Evolutionary conservation across 2,329 filamentous ascomycete species (phyloP), one percentile per base, ranked within the genome.

Genomic region (Tolypocladium album): DNA sequence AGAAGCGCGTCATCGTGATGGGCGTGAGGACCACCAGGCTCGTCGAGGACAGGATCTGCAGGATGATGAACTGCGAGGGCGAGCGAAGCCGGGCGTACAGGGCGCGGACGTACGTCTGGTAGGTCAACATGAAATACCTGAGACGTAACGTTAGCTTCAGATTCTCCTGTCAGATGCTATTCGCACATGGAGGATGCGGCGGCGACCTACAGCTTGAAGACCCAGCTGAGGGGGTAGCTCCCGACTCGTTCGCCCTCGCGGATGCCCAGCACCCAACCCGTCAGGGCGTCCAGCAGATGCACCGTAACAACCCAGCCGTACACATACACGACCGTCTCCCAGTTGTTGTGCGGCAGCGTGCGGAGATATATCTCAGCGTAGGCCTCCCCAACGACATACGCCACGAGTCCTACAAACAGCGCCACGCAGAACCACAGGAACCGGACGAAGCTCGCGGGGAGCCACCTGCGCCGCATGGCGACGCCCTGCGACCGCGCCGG

Each of bases 391-490:
- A 88, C 78, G 12, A 87, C 81, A 70, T 88, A 88, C 17, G 84
- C 86, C 66, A 88, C 75, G 64, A 88, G 76, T 15, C 82, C 84
- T 52, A 88, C 80, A 57, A 78, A 80, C 31, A 88, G 74, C 4
- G 85, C 85, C 38, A 83, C 75, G 68, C 85, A 88, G 67, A 88
- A 88, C 86, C 86, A 88, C 7, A 88, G 73, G 63, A 88, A 88
- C 20, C 86, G 80, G 53, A 88, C 81, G 67, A 88, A 88, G 69
- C 84, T 87, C 11, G 84, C 83, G 3, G 85, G 84, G 31, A 87
- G 74, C 84, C 84, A 87, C 39, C 75, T 74, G 13, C 79, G 75
- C 42, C 78, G 75, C 70, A 81, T 72, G 52, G 77, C 69, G 24
- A 78, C 76, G 17, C 64, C 67, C 55, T 68, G 67, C 4, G 69